Evolutionary conservation across 2,329 filamentous ascomycete genomes (phyloP), one percentile per base, ranked within the genome.

Genomic region (Beauveria caledonica): DNA sequence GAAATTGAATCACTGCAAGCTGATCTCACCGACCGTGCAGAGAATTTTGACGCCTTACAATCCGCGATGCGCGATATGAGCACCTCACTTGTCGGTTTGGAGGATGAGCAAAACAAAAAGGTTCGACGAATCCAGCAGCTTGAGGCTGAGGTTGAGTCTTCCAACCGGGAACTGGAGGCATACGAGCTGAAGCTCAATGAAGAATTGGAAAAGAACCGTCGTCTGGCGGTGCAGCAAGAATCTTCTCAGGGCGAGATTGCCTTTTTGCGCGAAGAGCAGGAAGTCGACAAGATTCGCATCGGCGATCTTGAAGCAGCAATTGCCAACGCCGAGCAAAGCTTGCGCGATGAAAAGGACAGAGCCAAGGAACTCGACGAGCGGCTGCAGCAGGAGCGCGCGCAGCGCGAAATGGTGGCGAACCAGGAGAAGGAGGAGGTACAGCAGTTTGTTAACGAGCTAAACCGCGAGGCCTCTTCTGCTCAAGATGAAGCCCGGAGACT

Each of bases 201-300:
- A 70, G 80, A 90, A 7, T 93, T 93, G 69, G 86, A 88, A 66
- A 97, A 97, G 78, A 87, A 89, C 52, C 89, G 96, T 68, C 85
- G 92, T 58, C 80, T 97, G 3, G 87, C 89, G 4, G 90, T 99
- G 36, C 92, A 97, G 70, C 88, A 93, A 65, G 94, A 99, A 74
- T 96, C 90, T 5, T 88, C 89, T 60, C 93, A 97, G 68, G 88
- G 88, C 62, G 94, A 99, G 73, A 95, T 97, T 73, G 87, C 90
- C 1, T 99, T 99, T 80, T 74, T 99, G 55, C 87, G 94, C 1
- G 94, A 99, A 71, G 94, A 99, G 76, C 94, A 99, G 73, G 94
- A 99, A 74, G 85, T 84, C 19, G 94, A 99, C 78, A 99, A 99
- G 80, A 96, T 99, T 71, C 92, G 92, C 74, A 97, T 99, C 68